A percentile compares a stretch with the other conserved stretches of the same genome.
These are phyloP conservation scores for Orychophragmus violaceus DNA, from an alignment of 345 rosid species.

Conservation along the genomic window DNA sequence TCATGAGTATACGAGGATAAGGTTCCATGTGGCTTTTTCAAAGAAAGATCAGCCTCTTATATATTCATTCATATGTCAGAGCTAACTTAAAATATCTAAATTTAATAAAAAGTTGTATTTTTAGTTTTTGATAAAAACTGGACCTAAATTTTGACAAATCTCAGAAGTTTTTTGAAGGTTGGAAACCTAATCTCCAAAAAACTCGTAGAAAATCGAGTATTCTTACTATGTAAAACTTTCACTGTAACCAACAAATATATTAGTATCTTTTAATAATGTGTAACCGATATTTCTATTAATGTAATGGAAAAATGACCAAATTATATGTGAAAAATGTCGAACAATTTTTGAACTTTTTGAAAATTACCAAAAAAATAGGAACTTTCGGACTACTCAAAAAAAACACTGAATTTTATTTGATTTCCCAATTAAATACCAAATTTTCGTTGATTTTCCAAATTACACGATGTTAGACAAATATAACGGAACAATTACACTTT, in stretches of 20 bases:
- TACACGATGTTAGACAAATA: no score
- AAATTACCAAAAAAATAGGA: no score
- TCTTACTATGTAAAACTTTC: neutral
- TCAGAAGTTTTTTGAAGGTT: neutral
- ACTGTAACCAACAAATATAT: neutral
- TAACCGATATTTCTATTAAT: neutral
- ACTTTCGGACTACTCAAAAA: no score
- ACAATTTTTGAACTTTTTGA: no score
- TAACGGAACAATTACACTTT: no score
- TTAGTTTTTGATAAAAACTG: neutral
- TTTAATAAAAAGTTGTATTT: neutral
- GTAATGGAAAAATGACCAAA: neutral
- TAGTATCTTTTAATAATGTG: neutral
- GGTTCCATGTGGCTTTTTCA: neutral
- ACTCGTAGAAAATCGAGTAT: neutral
- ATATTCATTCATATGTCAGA: neutral
- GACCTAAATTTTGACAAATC: neutral
- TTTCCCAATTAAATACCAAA: no score
- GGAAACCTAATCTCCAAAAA: neutral
- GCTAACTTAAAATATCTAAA: neutral
- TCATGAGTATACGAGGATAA: neutral
- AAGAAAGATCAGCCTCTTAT: neutral
- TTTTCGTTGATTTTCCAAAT: no score
- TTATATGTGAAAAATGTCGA: no score
- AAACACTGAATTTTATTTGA: no score